Evolutionary conservation across 768 basidiomycete species (phyloP), one percentile per base, ranked within the genome.

Genomic region (Boletus sensibilis): DNA sequence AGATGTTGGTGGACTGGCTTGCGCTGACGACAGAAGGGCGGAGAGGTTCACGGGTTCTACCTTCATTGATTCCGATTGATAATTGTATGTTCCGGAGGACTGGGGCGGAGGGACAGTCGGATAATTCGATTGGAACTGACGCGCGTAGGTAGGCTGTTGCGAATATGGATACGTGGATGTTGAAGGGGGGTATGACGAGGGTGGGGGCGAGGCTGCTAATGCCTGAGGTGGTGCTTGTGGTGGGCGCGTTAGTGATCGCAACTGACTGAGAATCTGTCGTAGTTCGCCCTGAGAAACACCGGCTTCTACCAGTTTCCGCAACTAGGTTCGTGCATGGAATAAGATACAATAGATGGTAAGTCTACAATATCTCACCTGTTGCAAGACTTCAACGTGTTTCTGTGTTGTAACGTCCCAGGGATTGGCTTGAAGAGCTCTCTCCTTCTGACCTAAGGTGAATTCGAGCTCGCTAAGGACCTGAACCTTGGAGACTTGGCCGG

Each of bases 401-500:
- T 84, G 82, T 1, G 88, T 78, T 11, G 76, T 69, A 16, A 75
- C 65, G 65, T 98, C 93, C 67, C 86, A 88, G 0, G 87, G 89
- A 59, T 92, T 92, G 1, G 76, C 60, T 63, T 89, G 88, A 2
- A 90, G 61, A 12, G 79, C 76, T 8, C 90, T 84, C 64, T 94
- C 87, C 69, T 93, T 92, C 66, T 90, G 86, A 45, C 86, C 82
- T 31, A 95, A 78, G 9, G 88, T 87, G 43, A 88, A 90, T 59
- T 94, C 88, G 4, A 94, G 77, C 70, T 94, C 91, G 47, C 85
- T 85, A 6, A 93, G 77, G 5, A 96, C 94, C 72, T 92, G 90
- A 1, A 83, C 77, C 69, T 87, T 87, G 9, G 87, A 85, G 33
- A 91, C 80, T 59, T 82, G 76, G 16, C 77, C 72, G 7, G 76